These are phyloP conservation scores for Endocalyx cinctus DNA, from an alignment of 2,329 filamentous ascomycete species.

Conservation along the genomic window DNA sequence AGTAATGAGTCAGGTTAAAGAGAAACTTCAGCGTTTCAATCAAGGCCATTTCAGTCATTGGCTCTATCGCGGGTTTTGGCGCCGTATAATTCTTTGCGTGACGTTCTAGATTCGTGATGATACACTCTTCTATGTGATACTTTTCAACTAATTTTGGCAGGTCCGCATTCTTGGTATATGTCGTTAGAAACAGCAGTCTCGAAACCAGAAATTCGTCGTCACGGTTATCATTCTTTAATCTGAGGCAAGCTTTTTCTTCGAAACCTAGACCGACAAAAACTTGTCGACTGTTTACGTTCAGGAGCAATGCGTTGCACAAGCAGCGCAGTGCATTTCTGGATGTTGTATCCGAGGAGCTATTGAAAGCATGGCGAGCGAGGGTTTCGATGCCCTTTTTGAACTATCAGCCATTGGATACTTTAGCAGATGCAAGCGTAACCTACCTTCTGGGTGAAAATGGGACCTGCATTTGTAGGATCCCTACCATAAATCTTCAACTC, in stretches of 20 bases:
- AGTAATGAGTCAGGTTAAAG: constrained; percentile 81
- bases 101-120: constrained; percentile 64
- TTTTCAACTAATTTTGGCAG: constrained; percentile 62
- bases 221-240: constrained; percentile 65
- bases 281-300: constrained; percentile 64
- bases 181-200: constrained; percentile 75
- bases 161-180: constrained; percentile 69
- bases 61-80: constrained; percentile 33
- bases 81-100: constrained; percentile 51
- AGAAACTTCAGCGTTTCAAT: constrained; percentile 80
- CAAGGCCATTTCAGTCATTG: constrained; percentile 75
- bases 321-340: constrained; percentile 76
- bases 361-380: constrained; percentile 69
- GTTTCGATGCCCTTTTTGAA: constrained; percentile 65
- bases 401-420: constrained; percentile 12
- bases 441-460: constrained; percentile 80
- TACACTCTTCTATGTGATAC: constrained; percentile 61
- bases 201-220: constrained; percentile 85
- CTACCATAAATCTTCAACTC: constrained; percentile 77
- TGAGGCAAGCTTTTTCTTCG: constrained; percentile 62
- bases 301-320: constrained; percentile 77
- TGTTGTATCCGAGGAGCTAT: constrained; percentile 55
- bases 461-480: constrained; percentile 65
- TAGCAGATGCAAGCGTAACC: constrained; percentile 1
- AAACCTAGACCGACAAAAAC: constrained; percentile 68